Base-by-base conservation (phyloP, 2,329 filamentous ascomycete species). In the Periconia macrospinosa region DNA sequence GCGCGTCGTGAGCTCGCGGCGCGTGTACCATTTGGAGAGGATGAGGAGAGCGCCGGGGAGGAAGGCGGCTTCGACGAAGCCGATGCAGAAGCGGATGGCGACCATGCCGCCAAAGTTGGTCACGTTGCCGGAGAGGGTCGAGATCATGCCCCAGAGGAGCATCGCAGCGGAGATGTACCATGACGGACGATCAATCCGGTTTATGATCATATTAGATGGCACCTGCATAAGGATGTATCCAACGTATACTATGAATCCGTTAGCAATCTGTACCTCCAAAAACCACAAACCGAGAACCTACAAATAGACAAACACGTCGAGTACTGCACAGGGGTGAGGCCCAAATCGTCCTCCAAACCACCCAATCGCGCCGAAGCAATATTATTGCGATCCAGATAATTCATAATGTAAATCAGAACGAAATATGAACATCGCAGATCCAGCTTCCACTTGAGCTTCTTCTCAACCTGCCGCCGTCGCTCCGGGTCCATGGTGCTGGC, bases 21-120 rank as follows among this genome's bases (percentile, higher is more conserved):
- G 79, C 1, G 85, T 88, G 69, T 89, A 89, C 81, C 85, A 89
- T 60, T 86, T 85, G 0, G 83, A 85, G 18, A 88, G 76, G 44
- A 87, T 83, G 42, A 87, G 77, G 11, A 88, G 76, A 0, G 83
- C 83, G 41, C 86, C 86, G 0, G 86, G 86, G 23, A 87, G 75
- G 68, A 87, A 87, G 0, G 73, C 74, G 14, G 71, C 71, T 57
- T 74, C 71, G 7, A 71, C 69, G 45, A 75, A 70, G 1, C 71
- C 71, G 47, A 75, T 69, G 58, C 65, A 72, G 57, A 74, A 75
- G 13, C 70, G 68, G n/a, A 69, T 60, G 2, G 63, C 63, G 14
- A 76, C 66, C 63, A 76, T 73, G 35, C 74, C 74, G 17, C 59
- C 61, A 49, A 70, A 76, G 50, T 67, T 70, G 37, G 60, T 55